A percentile compares a stretch with the other conserved stretches of the same genome.
These are phyloP conservation scores for Pythium folliculosum DNA, from an alignment of 352 stramenopile species.

Conservation along the genomic window DNA sequence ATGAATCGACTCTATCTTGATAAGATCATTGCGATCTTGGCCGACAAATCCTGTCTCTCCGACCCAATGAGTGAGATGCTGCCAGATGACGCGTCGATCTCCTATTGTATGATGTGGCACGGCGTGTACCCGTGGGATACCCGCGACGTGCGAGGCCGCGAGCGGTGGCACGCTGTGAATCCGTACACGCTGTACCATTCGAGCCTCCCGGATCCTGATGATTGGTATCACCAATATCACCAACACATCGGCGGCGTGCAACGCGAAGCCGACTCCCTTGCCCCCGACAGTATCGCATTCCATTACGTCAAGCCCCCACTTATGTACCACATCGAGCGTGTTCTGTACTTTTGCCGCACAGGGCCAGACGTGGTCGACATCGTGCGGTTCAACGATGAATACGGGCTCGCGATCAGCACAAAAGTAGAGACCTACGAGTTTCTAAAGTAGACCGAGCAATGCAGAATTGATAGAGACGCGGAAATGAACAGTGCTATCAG, in stretches of 20 bases:
- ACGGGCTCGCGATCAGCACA: slow-evolving; percentile 47
- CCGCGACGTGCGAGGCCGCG: slow-evolving; percentile 59
- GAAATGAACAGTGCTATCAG: background rate
- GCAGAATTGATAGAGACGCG: background rate
- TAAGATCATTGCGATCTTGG: slow-evolving; percentile 60
- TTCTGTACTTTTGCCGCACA: slow-evolving; percentile 68
- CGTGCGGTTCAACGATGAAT: slow-evolving; percentile 57
- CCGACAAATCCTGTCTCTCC: slow-evolving; percentile 61
- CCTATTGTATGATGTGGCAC: slow-evolving; percentile 88
- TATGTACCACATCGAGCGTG: slow-evolving; percentile 82
- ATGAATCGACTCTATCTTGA: slow-evolving; percentile 82
- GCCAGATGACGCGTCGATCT: slow-evolving; percentile 77
- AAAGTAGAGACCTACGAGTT: slow-evolving; percentile 14
- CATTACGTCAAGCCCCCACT: slow-evolving; percentile 72
- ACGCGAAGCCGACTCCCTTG: slow-evolving; percentile 46
- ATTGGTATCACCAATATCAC: slow-evolving; percentile 82
- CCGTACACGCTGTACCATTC: slow-evolving; percentile 71
- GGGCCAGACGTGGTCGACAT: slow-evolving; percentile 47
- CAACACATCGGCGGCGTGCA: slow-evolving; percentile 64
- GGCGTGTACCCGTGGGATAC: slow-evolving; percentile 74
- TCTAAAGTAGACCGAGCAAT: background rate
- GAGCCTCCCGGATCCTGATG: slow-evolving; percentile 41
- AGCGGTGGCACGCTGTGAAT: slow-evolving; percentile 79
- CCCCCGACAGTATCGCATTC: slow-evolving; percentile 72
- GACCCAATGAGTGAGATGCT: slow-evolving; percentile 71